A percentile compares a stretch with the other conserved stretches of the same genome.
phyloP scores from a whole-genome alignment of 345 rosid genomes.

The Adansonia digitata region DNA sequence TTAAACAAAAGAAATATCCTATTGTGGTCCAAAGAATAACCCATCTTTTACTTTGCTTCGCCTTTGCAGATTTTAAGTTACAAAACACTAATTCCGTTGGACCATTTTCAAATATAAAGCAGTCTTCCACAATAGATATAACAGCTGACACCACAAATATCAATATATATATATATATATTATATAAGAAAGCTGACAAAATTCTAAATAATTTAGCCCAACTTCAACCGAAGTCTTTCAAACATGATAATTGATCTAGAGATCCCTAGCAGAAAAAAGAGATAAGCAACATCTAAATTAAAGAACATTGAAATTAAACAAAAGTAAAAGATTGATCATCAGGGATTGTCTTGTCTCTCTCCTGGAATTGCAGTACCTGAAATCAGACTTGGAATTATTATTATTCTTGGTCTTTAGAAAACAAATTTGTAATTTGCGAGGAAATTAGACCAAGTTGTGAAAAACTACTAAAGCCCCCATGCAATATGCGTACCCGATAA shows the following conservation, averaged over 20 bases:
- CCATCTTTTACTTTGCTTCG: constrained; percentile 13
- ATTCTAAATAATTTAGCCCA: constrained; percentile 21
- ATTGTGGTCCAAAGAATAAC: constrained; percentile 26
- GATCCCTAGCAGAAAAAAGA: no score
- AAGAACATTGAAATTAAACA: not conserved
- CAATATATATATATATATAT: not conserved
- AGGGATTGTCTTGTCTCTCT: constrained; percentile 10
- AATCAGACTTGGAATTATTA: constrained; percentile 4
- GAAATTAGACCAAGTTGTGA: not conserved
- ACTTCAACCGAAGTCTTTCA: constrained; percentile 2
- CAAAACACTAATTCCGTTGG: constrained; percentile 27
- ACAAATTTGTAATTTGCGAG: not conserved
- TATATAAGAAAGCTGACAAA: constrained; percentile 18
- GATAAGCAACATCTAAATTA: constrained; percentile 11
- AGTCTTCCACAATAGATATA: constrained; percentile 2
- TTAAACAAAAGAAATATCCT: constrained; percentile 23
- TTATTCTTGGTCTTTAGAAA: no score
- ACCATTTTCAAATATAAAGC: constrained; percentile 26
- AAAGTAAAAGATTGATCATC: not conserved
- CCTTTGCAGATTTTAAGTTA: constrained; percentile 24
- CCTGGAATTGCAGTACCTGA: constrained; percentile 9
- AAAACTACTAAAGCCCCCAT: no score
- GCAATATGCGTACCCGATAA: no score
- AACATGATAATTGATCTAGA: constrained; percentile 10
- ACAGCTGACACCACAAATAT: constrained; percentile 10